These are phyloP conservation scores for Lactarius hatsudake DNA, from an alignment of 768 basidiomycete genomes.

Conservation along the genomic window DNA sequence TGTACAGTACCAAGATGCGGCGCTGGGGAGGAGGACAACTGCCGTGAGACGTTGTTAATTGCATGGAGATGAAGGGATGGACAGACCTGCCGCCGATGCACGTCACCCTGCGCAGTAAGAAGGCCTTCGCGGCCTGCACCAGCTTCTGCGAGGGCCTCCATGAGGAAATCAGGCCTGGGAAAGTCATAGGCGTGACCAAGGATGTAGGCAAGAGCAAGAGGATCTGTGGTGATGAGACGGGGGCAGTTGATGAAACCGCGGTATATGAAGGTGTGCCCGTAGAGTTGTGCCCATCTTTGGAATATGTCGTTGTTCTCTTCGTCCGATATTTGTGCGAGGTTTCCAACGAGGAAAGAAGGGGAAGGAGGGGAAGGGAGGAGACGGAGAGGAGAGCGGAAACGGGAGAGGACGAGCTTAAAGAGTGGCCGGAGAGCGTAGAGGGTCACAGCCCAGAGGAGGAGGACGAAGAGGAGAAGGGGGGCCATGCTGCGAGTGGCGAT, in stretches of 20 bases:
- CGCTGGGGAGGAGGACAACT: constrained; percentile 36
- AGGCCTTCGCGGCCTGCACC: constrained; percentile 48
- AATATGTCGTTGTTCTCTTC: constrained; percentile 56
- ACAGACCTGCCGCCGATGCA: constrained; percentile 53
- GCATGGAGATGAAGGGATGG: neutral
- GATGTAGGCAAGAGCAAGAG: constrained; percentile 54
- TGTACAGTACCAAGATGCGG: constrained; percentile 46
- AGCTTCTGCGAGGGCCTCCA: constrained; percentile 51
- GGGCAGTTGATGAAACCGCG: constrained; percentile 50
- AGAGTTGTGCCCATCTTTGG: constrained; percentile 43
- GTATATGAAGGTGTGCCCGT: constrained; percentile 52
- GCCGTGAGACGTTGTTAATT: neutral
- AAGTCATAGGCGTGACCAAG: constrained; percentile 54
- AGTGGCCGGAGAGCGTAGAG: constrained; percentile 38
- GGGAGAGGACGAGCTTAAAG: constrained; percentile 43
- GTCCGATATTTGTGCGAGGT: constrained; percentile 52
- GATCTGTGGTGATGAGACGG: constrained; percentile 59
- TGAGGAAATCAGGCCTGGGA: constrained; percentile 59
- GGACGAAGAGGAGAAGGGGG: constrained; percentile 10
- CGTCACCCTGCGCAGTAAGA: constrained; percentile 52
- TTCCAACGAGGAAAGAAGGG: constrained; percentile 49
- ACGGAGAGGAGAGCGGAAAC: constrained; percentile 48
- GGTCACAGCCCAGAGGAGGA: constrained; percentile 17
- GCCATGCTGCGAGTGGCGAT: neutral
- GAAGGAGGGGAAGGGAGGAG: constrained; percentile 46